phyloP scores from a whole-genome alignment of 257 asterid species.

The Lithospermum erythrorhizon region DNA sequence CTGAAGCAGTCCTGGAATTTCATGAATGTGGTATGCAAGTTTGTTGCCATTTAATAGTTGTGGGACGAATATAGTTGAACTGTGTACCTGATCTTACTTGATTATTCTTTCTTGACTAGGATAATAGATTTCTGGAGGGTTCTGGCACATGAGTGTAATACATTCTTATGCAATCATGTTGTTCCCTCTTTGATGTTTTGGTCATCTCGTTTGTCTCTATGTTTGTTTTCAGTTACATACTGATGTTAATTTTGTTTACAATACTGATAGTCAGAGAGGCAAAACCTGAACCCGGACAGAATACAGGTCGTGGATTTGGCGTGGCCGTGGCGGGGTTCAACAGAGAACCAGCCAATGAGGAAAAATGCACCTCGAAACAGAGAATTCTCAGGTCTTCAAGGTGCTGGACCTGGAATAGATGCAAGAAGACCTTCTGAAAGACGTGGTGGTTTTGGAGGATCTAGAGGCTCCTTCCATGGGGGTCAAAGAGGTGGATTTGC shows the following conservation, averaged over 20 bases:
- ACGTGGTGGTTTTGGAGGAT: constrained; percentile 57
- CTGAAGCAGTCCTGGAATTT: no score
- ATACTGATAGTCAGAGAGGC: constrained; percentile 46
- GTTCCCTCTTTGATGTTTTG: neutral
- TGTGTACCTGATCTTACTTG: neutral
- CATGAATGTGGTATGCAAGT: neutral
- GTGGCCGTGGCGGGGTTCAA: constrained; percentile 59
- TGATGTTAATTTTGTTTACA: constrained; percentile 1
- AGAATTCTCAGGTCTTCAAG: constrained; percentile 42
- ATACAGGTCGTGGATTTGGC: constrained; percentile 28
- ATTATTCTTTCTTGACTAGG: neutral
- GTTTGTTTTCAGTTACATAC: constrained; percentile 6
- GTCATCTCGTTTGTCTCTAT: neutral
- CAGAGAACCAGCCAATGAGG: constrained; percentile 35
- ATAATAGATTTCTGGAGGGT: neutral
- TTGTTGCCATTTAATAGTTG: no score
- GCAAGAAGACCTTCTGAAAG: constrained; percentile 44
- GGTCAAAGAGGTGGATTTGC: constrained; percentile 57
- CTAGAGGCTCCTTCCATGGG: constrained; percentile 55
- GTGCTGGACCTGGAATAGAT: constrained; percentile 36
- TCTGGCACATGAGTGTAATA: neutral
- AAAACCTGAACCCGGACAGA: constrained; percentile 27
- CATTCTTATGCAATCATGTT: neutral
- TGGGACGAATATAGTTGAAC: neutral
- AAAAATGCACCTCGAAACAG: constrained; percentile 34